These are phyloP conservation scores for Microdochium nivale DNA, from an alignment of 2,329 filamentous ascomycete genomes.

Conservation along the genomic window DNA sequence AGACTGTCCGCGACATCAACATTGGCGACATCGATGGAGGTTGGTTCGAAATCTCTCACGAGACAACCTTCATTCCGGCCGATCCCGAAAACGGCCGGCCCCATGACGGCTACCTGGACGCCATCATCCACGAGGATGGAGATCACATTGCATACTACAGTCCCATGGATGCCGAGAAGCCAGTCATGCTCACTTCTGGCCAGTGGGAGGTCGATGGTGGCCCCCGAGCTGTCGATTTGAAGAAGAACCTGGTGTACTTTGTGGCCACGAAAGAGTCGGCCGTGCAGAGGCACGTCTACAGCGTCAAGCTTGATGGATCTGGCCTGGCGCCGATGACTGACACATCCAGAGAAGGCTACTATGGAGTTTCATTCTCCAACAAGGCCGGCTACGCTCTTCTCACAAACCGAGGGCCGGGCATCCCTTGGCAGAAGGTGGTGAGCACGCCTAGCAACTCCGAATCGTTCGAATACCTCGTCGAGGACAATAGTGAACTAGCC, in stretches of 20 bases:
- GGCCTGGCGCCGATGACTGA: slow-evolving; percentile 68
- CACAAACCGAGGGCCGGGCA: slow-evolving; percentile 71
- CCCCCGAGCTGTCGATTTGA: slow-evolving; percentile 75
- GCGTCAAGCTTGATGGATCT: slow-evolving; percentile 74
- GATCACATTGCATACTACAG: slow-evolving; percentile 93
- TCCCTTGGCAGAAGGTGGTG: slow-evolving; percentile 87
- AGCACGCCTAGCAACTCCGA: slow-evolving; percentile 65
- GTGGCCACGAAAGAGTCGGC: slow-evolving; percentile 77
- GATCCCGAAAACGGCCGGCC: slow-evolving; percentile 67
- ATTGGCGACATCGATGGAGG: slow-evolving; percentile 83
- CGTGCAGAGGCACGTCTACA: slow-evolving; percentile 87
- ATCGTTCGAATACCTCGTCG: slow-evolving; percentile 61
- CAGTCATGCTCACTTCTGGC: slow-evolving; percentile 78
- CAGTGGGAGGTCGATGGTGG: slow-evolving; percentile 86
- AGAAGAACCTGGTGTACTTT: slow-evolving; percentile 86
- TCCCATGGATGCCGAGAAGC: slow-evolving; percentile 74
- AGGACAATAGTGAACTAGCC: slow-evolving; percentile 66
- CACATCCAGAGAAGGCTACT: slow-evolving; percentile 65
- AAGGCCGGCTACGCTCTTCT: slow-evolving; percentile 78
- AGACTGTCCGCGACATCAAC: slow-evolving; percentile 71
- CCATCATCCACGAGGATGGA: slow-evolving; percentile 74
- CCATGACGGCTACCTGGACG: slow-evolving; percentile 88
- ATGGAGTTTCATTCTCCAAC: slow-evolving; percentile 74
- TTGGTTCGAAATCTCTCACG: slow-evolving; percentile 92
- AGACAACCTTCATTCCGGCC: slow-evolving; percentile 78